Base-by-base conservation (phyloP, 768 basidiomycete species). In the Lactarius evosmus region DNA sequence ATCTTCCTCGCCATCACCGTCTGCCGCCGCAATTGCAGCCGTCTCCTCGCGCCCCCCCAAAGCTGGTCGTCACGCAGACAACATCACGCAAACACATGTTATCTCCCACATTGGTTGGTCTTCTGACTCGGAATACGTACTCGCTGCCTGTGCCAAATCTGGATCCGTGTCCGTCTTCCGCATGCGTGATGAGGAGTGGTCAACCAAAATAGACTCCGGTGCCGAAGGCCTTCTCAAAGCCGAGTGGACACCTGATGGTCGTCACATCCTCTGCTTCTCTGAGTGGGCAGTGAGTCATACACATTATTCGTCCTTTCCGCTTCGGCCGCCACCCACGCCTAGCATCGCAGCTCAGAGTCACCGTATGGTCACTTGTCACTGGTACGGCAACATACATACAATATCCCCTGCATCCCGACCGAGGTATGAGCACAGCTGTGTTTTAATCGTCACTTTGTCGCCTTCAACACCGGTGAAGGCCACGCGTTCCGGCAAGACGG, bases 231-330 rank as follows among this genome's bases (percentile, higher is more conserved):
- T 97, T 55, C 82, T 86, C 22, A 91, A 85, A 71, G 91, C 88
- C 19, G 92, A 95, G 71, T 98, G 95, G 95, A 90, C 89, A 0
- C 91, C 89, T 2, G 90, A 89, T 71, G 93, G 93, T 17, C 81
- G 90, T 40, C 85, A 84, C 17, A 78, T 97, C 5, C 75, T 97
- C 33, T 95, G 91, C 70, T 98, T 95, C 75, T 95, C 93, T 4
- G 91, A 95, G 69, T 92, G 92, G 89, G 92, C 90, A 69, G 95
- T 95, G 77, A 79, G 94, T 83, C 25, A 22, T 33, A 49, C 65
- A 60, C 30, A 34, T 57, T 40, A 40, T 51, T 3, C 14, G 58
- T 29, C 1, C 16, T 2, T 58, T 22, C n/a, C 9, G 46, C 6
- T 17, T 25, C 46, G 46, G 12, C 3, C 4, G 12, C 12, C 34